These are phyloP conservation scores for Skeletonema grethae DNA, from an alignment of 108 stramenopile genomes.

Conservation along the genomic window DNA sequence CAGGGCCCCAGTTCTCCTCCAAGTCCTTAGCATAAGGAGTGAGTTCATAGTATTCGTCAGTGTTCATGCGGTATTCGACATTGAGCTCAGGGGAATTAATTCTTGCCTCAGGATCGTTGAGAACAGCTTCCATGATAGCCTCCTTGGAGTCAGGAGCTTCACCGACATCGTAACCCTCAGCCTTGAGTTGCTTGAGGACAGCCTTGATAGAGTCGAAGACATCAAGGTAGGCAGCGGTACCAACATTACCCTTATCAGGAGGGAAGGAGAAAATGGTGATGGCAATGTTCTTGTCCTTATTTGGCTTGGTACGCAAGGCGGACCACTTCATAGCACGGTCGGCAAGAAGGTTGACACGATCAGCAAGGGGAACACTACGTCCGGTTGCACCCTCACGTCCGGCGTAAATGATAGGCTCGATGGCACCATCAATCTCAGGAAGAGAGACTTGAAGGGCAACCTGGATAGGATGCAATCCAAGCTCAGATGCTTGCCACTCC, in stretches of 20 bases:
- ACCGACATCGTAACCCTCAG: constrained; percentile 91
- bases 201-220: constrained; percentile 98
- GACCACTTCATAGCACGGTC: constrained; percentile 94
- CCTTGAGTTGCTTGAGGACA: constrained; percentile 85
- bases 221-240: constrained; percentile 97
- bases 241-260: constrained; percentile 98
- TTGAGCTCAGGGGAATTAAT: constrained; percentile 95
- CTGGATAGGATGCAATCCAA: constrained; percentile 96
- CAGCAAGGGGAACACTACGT: constrained; percentile 91
- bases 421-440: constrained; percentile 97
- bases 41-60: constrained; percentile 93
- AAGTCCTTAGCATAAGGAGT: constrained; percentile 93
- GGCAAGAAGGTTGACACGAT: constrained; percentile 94
- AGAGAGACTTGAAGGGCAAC: constrained; percentile 96
- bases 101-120: constrained; percentile 94
- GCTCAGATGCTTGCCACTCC: constrained; percentile 96
- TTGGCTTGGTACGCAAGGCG: constrained; percentile 80
- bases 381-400: constrained; percentile 97
- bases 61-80: constrained; percentile 95
- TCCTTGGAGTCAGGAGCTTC: constrained; percentile 83
- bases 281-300: constrained; percentile 94
- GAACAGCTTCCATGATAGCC: constrained; percentile 84
- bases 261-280: constrained; percentile 98
- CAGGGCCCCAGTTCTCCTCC: constrained; percentile 97
- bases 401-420: constrained; percentile 96